A percentile compares a stretch with the other conserved stretches of the same genome.
Conservation (phyloP, 148 eudicot genomes). For the Hydrangea macrophylla region DNA sequence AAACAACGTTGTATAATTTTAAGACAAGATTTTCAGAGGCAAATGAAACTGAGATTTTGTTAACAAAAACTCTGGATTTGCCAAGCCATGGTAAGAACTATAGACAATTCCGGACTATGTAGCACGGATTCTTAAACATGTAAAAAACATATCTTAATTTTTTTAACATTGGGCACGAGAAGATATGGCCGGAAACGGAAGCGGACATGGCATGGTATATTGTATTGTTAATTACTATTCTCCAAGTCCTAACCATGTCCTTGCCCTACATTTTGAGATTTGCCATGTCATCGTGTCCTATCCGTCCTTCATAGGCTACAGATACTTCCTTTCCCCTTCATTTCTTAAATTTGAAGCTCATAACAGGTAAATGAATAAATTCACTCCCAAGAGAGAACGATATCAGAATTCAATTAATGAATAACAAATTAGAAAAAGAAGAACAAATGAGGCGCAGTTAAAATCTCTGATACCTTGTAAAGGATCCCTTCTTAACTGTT, state of each 20-base stretch:
- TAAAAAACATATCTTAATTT: no score
- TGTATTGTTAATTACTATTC: no score
- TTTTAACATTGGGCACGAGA: no score
- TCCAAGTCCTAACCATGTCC: no score
- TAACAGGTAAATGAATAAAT: neutral
- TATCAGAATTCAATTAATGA: neutral
- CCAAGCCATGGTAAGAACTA: neutral
- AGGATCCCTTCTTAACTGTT: slow-evolving; percentile 2
- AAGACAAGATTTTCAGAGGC: neutral
- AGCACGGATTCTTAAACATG: no score
- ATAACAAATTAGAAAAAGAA: neutral
- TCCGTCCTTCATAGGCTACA: no score
- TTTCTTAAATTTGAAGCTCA: neutral
- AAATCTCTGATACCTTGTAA: slow-evolving; percentile 12
- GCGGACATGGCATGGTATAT: no score
- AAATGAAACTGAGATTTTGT: neutral
- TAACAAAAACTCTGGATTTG: no score
- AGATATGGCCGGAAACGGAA: no score
- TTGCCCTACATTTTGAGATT: no score
- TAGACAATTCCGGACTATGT: neutral
- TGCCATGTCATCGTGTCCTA: no score
- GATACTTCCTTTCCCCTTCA: neutral
- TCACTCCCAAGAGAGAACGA: neutral
- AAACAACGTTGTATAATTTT: neutral
- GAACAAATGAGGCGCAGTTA: neutral